Conservation (phyloP, 371 early-diverging fungal species). For the Nematocida sp. region DNA sequence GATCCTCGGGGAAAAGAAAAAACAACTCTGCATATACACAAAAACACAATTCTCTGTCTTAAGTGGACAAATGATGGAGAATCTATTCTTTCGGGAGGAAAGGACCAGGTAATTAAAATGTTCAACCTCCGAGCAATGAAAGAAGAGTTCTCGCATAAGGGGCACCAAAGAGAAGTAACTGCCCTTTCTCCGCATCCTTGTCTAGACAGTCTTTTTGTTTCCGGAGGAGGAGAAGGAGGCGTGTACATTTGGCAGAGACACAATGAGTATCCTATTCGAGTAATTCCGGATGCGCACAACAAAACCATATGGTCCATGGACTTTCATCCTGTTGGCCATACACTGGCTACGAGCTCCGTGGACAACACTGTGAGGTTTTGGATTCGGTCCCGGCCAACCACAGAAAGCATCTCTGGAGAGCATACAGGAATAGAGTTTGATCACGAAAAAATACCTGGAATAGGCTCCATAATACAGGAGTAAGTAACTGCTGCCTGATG, state of each 20-base stretch:
- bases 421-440: constrained; percentile 1
- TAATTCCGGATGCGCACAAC: constrained; percentile 82
- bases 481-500: too few relatives aligned
- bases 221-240: constrained; percentile 86
- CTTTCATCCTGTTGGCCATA: constrained; percentile 96
- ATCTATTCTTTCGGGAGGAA: constrained; percentile 84
- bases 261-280: constrained; percentile 70
- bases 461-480: constrained; percentile 4
- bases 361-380: constrained; percentile 96
- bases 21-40: constrained; percentile 86
- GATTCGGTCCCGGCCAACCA: constrained; percentile 78
- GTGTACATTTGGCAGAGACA: constrained; percentile 81
- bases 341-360: constrained; percentile 87
- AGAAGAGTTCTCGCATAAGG: constrained; percentile 80
- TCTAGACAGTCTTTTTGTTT: constrained; percentile 71
- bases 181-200: constrained; percentile 68
- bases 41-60: constrained; percentile 82
- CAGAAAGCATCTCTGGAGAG: constrained; percentile 10
- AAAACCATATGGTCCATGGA: constrained; percentile 91
- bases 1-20: constrained; percentile 87
- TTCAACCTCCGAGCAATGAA: constrained; percentile 90
- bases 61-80: constrained; percentile 92
- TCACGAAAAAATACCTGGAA: constrained; percentile 11
- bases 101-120: constrained; percentile 87
- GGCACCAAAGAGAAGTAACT: constrained; percentile 85